Evolutionary conservation across 257 asterid genomes (phyloP), one percentile per base, ranked within the genome.

Genomic region (Solanum sejunctum): DNA sequence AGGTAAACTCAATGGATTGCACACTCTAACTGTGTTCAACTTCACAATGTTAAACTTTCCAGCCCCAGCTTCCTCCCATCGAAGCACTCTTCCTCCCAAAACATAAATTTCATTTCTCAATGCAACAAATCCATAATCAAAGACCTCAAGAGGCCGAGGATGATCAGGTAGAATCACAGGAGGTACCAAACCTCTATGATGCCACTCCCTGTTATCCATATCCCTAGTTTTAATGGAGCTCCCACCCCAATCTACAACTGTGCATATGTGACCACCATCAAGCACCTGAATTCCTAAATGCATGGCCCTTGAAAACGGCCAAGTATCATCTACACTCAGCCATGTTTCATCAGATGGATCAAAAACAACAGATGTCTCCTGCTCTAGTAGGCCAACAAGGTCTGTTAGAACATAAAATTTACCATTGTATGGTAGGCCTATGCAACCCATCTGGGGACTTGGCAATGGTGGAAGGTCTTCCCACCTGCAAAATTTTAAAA

Each of bases 261-360:
- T 78, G 83, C 83, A 78, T 52, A 78, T 78, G 28, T 78, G 83
- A 52, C 83, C 83, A 78, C 64, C 83, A 78, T 78, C 83, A 78
- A 78, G 83, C 64, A 78, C 83, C 83, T 78, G 83, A 78, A 78
- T 78, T 78, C 83, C 83, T 64, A 78, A 78, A 78, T 78, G 64
- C 83, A 78, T 52, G 39, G 83, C 83, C 64, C 83, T 78, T 17
- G 83, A 78, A 78, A 49, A 78, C 1, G 83, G 83, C 83, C 66
- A 78, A 78, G 20, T 17, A 78, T 78, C 83, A 51, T 52, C 41
- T 16, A 78, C 49, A 78, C 49, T 15, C 61, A 16, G 64, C 83
- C 83, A 78, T 26, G 66, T 52, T 52, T 28, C 66, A 3, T 78
- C 11, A 3, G 66, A 52, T 3, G 28, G 83, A 78, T 78, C 66